Base-by-base conservation (phyloP, 1,139 yeast species). In the Suhomyces choctaworum region DNA sequence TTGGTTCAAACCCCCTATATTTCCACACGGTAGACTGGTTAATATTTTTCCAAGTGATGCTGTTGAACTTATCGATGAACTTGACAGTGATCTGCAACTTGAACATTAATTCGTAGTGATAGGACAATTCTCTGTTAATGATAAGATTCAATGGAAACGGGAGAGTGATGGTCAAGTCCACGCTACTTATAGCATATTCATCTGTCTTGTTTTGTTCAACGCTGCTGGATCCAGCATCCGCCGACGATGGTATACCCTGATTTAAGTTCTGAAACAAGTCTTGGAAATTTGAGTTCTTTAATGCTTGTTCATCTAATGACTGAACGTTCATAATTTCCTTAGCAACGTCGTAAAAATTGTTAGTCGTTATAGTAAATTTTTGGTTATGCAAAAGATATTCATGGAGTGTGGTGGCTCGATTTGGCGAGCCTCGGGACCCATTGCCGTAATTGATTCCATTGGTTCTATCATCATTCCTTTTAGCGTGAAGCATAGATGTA, bases 61-160 rank as follows among this genome's bases (percentile, higher is more conserved):
- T 82, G 36, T 86, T 68, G 15, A 74, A 64, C 40, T 76, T 73
- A 48, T 78, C 80, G 8, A 85, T 68, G 50, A 78, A 80, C 42
- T 80, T 80, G 15, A 88, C 56, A 24, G 81, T 71, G 19, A 82
- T 60, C 28, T 86, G 66, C 46, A 86, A 81, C 45, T 96, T 78
- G 50, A 86, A 88, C 38, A 89, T 63, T 21, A 88, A 66, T 56
- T 90, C 96, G 52, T 84, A 89, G 42, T 94, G 89, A 32, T 81
- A 73, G 22, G 88, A 69, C 20, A 83, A 78, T 27, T 87, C 82
- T 41, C 82, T 76, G 16, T 85, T 79, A 3, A 89, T 62, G 1
- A 92, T 69, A 25, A 90, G 66, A 45, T 89, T 88, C 31, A 89
- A 61, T 0, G 99, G 99, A 53, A 88, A 94, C 5, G 97, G 96